Evolutionary conservation across 2,329 filamentous ascomycete genomes (phyloP).

Genomic region (Botrytis fabae): DNA sequence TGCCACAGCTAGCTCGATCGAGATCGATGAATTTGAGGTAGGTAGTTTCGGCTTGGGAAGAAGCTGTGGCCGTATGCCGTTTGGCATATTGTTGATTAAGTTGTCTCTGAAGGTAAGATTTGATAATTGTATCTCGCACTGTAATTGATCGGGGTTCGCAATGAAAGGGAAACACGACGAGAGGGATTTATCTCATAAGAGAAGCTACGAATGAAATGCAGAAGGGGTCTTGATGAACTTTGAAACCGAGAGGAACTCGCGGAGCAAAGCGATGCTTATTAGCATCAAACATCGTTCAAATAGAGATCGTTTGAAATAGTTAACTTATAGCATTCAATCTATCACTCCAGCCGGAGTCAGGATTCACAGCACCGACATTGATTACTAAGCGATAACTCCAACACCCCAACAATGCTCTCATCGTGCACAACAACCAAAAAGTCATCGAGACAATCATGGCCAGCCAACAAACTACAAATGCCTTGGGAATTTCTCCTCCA

Average conservation of each 20-base stretch:
- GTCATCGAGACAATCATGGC: background rate
- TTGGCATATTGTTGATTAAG: background rate
- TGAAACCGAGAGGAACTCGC: background rate
- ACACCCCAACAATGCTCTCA: background rate
- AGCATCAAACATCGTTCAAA: background rate
- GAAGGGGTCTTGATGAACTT: background rate
- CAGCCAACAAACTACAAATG: background rate
- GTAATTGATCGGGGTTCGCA: background rate
- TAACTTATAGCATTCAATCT: background rate
- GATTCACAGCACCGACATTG: background rate
- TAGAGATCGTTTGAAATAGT: background rate
- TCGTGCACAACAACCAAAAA: background rate
- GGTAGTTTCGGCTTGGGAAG: background rate
- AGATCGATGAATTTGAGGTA: background rate
- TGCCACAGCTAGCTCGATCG: background rate
- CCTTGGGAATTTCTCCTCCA: conserved; percentile 44
- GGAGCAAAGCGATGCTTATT: background rate
- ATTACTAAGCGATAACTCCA: background rate
- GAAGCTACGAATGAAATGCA: background rate
- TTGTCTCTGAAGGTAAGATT: background rate
- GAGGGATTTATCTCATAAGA: background rate
- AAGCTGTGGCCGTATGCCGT: too few species aligned
- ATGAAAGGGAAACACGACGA: background rate
- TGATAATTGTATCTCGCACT: background rate
- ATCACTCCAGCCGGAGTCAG: background rate